These are phyloP conservation scores for Oropetium thomaeum DNA, from an alignment of 176 grass and related monocot species.

Conservation along the genomic window DNA sequence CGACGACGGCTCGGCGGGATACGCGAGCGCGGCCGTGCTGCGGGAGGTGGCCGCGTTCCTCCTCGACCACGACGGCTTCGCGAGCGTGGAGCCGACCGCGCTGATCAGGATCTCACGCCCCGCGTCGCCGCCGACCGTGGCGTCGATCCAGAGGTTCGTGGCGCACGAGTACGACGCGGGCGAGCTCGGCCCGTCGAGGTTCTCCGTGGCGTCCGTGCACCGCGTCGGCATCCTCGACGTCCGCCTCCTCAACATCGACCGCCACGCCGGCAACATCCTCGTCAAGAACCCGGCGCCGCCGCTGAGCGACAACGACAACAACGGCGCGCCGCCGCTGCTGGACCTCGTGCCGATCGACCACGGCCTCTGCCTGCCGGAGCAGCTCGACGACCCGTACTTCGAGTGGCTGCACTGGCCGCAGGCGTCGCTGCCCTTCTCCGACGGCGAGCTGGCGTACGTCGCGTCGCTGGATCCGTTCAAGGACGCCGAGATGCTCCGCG, in stretches of 20 bases:
- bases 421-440: slow-evolving; percentile 54
- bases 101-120: slow-evolving; percentile 68
- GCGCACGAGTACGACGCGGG: slow-evolving; percentile 80
- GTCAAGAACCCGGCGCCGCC: slow-evolving; percentile 58
- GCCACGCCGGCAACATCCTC: slow-evolving; percentile 96
- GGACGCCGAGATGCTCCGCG: slow-evolving; percentile 70
- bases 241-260: slow-evolving; percentile 91
- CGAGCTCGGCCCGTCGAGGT: slow-evolving; percentile 80
- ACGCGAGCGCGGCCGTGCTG: slow-evolving; percentile 39
- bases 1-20: background rate
- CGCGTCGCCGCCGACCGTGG: slow-evolving; percentile 29
- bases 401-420: slow-evolving; percentile 99
- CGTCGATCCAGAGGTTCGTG: slow-evolving; percentile 82
- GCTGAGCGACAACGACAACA: no score
- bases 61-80: slow-evolving; percentile 76
- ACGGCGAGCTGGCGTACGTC: slow-evolving; percentile 50
- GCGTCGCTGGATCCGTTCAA: slow-evolving; percentile 59
- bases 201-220: slow-evolving; percentile 73
- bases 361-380: slow-evolving; percentile 83
- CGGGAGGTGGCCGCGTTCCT: slow-evolving; percentile 91
- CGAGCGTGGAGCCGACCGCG: slow-evolving; percentile 72
- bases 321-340: background rate
- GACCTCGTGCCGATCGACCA: slow-evolving; percentile 95
- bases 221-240: slow-evolving; percentile 88
- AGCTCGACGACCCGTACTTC: slow-evolving; percentile 87